Evolutionary conservation across 2,329 filamentous ascomycete genomes (phyloP).

Genomic region (Fusarium denticulatum): DNA sequence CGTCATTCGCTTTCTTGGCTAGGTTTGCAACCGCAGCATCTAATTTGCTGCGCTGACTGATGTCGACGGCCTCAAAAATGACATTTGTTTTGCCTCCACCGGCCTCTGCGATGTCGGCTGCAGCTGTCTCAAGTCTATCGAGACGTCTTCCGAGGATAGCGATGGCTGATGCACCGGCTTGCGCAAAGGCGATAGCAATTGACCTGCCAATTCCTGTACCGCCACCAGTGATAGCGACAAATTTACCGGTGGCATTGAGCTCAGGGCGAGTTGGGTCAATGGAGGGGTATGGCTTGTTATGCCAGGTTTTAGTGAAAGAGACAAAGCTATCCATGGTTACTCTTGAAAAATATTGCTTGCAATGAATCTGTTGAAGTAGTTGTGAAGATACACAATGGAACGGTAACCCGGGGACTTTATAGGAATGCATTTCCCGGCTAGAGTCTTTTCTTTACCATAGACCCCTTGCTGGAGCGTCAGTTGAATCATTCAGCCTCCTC

Average conservation of each 20-base stretch:
- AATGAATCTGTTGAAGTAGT: accelerated
- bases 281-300: not conserved
- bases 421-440: too few relatives aligned
- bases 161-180: not conserved
- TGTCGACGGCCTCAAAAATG: not conserved
- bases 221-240: not conserved
- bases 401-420: not conserved
- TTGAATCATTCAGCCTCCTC: not conserved
- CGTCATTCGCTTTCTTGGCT: not conserved
- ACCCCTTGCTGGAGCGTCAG: not conserved
- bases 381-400: not conserved
- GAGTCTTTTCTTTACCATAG: not conserved
- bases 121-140: not conserved
- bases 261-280: not conserved
- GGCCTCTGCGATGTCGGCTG: not conserved
- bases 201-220: not conserved
- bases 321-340: not conserved
- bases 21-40: not conserved
- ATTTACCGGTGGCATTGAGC: not conserved
- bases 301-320: not conserved
- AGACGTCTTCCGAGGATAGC: not conserved
- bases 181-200: not conserved
- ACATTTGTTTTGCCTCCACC: not conserved
- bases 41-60: not conserved
- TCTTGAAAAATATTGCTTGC: not conserved